phyloP scores from a whole-genome alignment of 106 monocot species.

The Platanthera zijinensis region DNA sequence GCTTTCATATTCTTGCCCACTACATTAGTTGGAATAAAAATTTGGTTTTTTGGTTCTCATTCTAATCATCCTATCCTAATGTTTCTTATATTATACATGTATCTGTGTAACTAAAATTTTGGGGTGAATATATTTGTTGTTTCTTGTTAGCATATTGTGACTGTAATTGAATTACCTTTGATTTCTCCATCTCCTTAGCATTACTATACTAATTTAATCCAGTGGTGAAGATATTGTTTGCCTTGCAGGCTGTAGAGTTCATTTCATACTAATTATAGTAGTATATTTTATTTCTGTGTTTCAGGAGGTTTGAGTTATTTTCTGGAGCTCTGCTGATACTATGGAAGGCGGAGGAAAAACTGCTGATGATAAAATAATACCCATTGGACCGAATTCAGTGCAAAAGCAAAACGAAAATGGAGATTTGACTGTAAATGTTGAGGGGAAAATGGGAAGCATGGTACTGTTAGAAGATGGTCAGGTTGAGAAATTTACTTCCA shows the following conservation, averaged over 20 bases:
- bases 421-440: constrained; percentile 1
- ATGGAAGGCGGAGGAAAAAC: constrained; percentile 12
- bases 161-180: not conserved
- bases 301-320: not conserved
- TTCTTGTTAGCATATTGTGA: not conserved
- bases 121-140: not conserved
- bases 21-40: not conserved
- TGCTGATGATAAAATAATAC: constrained; percentile 18
- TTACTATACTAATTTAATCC: not conserved
- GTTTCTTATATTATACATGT: not conserved
- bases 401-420: not conserved
- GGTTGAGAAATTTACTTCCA: constrained; percentile 1
- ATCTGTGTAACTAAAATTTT: not conserved
- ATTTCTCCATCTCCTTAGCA: not conserved
- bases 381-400: constrained; percentile 6
- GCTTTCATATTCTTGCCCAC: not conserved
- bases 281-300: not conserved
- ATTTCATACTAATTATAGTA: not conserved
- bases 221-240: not conserved
- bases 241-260: not conserved
- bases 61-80: not conserved
- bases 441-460: constrained; percentile 11
- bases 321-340: not conserved
- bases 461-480: constrained; percentile 12
- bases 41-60: not conserved